Percentiles rank a stretch among this genome's conserved stretches.
These are phyloP conservation scores for Phyllostachys edulis DNA, from an alignment of 176 grass and related monocot species.

Conservation along the genomic window DNA sequence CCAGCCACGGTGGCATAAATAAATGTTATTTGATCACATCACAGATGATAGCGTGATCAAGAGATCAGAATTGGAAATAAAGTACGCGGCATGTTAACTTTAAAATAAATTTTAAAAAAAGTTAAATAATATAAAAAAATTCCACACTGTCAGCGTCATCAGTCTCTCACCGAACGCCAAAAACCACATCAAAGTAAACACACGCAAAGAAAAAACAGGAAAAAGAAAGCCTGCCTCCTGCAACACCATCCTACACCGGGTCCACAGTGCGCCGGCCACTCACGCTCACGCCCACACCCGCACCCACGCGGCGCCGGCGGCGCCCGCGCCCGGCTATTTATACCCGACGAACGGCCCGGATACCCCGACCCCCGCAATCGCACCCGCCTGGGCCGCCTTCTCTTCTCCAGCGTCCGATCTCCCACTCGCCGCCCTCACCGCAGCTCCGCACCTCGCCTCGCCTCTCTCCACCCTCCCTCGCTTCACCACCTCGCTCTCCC, in stretches of 20 bases:
- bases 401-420: constrained; percentile 86
- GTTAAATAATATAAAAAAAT: too few relatives aligned
- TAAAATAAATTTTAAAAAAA: too few relatives aligned
- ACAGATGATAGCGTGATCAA: too few relatives aligned
- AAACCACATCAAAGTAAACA: not conserved
- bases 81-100: too few relatives aligned
- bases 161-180: too few relatives aligned
- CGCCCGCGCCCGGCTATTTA: constrained; percentile 31
- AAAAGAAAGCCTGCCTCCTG: too few relatives aligned
- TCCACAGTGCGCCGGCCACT: constrained; percentile 14
- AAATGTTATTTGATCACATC: too few relatives aligned
- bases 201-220: not conserved
- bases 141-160: too few relatives aligned
- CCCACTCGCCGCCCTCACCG: constrained; percentile 47
- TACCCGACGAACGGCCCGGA: constrained; percentile 56
- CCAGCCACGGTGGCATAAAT: too few relatives aligned
- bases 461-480: not conserved
- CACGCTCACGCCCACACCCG: not conserved
- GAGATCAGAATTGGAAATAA: too few relatives aligned
- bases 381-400: constrained; percentile 49
- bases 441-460: constrained; percentile 23
- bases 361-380: constrained; percentile 41
- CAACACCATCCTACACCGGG: constrained; percentile 9
- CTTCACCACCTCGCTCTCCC: constrained; percentile 30
- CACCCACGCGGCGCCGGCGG: constrained; percentile 27